Evolutionary conservation across 352 stramenopile species (phyloP).

Genomic region (Plasmopara halstedii): DNA sequence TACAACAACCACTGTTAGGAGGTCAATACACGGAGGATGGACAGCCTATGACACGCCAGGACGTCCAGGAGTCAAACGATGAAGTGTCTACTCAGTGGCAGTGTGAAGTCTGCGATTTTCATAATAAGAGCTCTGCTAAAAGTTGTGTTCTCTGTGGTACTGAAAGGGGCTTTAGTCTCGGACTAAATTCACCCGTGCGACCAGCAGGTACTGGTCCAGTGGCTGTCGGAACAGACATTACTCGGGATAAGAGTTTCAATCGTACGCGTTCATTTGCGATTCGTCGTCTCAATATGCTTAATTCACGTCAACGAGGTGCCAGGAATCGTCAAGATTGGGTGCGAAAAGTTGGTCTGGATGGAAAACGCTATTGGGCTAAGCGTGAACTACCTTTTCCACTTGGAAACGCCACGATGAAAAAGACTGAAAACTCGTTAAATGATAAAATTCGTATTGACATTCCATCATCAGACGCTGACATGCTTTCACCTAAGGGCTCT

Average conservation of each 20-base stretch:
- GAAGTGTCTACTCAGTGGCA: slow-evolving; percentile 80
- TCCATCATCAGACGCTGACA: slow-evolving; percentile 28
- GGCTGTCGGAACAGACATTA: slow-evolving; percentile 34
- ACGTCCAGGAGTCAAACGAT: slow-evolving; percentile 79
- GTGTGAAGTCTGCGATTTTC: slow-evolving; percentile 84
- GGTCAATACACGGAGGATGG: slow-evolving; percentile 84
- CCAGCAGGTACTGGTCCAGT: slow-evolving; percentile 22
- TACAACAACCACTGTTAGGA: slow-evolving; percentile 76
- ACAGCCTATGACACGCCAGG: slow-evolving; percentile 78
- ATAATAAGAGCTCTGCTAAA: slow-evolving; percentile 79
- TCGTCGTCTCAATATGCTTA: slow-evolving; percentile 83
- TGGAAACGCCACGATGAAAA: slow-evolving; percentile 26
- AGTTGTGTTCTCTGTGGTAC: slow-evolving; percentile 75
- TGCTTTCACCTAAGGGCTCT: slow-evolving; percentile 29
- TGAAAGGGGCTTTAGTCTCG: slow-evolving; percentile 72
- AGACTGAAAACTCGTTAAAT: background rate
- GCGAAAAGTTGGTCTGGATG: slow-evolving; percentile 70
- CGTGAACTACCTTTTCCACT: slow-evolving; percentile 50
- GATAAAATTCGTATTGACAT: slow-evolving; percentile 38
- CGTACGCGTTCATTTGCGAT: slow-evolving; percentile 81
- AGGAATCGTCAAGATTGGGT: slow-evolving; percentile 81
- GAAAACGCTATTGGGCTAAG: slow-evolving; percentile 80
- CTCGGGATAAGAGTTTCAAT: slow-evolving; percentile 67
- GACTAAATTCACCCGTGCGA: slow-evolving; percentile 39
- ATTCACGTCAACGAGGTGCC: slow-evolving; percentile 66